phyloP scores from a whole-genome alignment of 805 yeast genomes.

The Sugiyamaella qingdaonensis region DNA sequence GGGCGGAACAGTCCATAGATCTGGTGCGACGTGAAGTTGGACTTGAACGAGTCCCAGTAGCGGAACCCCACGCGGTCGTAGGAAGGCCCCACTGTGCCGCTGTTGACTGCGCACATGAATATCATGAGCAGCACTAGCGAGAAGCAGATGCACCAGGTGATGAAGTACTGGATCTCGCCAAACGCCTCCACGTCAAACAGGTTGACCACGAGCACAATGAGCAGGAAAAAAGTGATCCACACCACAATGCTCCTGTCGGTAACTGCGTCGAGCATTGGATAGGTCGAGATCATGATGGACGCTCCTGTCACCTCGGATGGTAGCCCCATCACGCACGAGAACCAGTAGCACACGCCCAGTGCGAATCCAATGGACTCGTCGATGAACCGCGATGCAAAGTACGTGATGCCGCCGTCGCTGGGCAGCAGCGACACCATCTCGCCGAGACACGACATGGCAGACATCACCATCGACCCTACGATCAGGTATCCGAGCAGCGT shows the following conservation, averaged over 20 bases:
- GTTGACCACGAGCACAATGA: constrained; percentile 46
- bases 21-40: constrained; percentile 43
- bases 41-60: constrained; percentile 59
- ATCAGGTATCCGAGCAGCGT: constrained; percentile 61
- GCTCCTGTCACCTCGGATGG: constrained; percentile 82
- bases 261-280: constrained; percentile 50
- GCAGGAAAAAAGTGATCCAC: constrained; percentile 59
- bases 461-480: constrained; percentile 60
- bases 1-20: constrained; percentile 74
- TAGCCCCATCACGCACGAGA: constrained; percentile 64
- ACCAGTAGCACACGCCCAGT: constrained; percentile 69
- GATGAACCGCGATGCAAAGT: constrained; percentile 65
- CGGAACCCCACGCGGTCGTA: constrained; percentile 54
- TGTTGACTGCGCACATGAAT: constrained; percentile 60
- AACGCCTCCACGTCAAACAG: constrained; percentile 65
- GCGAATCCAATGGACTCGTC: constrained; percentile 60
- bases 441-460: constrained; percentile 70
- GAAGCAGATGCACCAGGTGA: constrained; percentile 55
- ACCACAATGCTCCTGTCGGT: constrained; percentile 52
- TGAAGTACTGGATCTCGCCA: constrained; percentile 68
- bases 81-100: constrained; percentile 50
- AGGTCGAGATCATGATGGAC: constrained; percentile 69
- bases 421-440: constrained; percentile 80
- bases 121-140: constrained; percentile 47
- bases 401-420: constrained; percentile 73